Base-by-base conservation (phyloP, 106 monocot species). In the Agapanthus africanus region DNA sequence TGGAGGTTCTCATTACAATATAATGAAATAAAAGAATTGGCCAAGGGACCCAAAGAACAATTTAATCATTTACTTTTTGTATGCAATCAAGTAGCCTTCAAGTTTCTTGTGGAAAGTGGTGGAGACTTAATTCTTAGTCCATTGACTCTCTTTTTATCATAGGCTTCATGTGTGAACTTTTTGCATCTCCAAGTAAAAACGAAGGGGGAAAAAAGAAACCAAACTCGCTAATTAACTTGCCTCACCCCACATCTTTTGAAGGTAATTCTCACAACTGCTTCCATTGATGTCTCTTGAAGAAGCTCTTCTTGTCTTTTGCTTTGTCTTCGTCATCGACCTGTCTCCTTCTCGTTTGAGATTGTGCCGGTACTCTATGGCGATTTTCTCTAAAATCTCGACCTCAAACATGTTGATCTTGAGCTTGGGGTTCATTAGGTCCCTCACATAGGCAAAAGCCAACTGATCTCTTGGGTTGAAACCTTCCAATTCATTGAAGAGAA, bases 401-500 rank as follows among this genome's bases (percentile, higher is more conserved):
- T 85, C 81, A 60, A 95, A 95, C 91, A 91, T 86, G 66, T 88
- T 81, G 9, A 95, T 76, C 6, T 63, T 81, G 61, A 91, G 70
- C 66, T 56, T 78, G 14, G 95, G 88, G 47, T 0, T 81, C 85
- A 91, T 91, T 42, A 84, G 38, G 52, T 95, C 95, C 70, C 95
- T 83, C 36, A 95, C 66, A 18, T 88, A 95, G 36, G 91, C 91
- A 26, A 95, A 95, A 4, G 95, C 82, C 35, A 95, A 78, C 66
- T 95, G 95, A 37, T 95, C 95, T 40, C 95, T 79, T 0, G 91
- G 95, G 49, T 88, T 95, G 70, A 91, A 95, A 2, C 81, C 95
- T 63, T 91, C 91, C n/a, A 91, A 73, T 73, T 95, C 95, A 57
- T 95, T 95, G 86, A 95, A 95, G 2, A 95, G 73, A 4, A 95